These are phyloP conservation scores for Cytospora leucostoma DNA, from an alignment of 2,329 filamentous ascomycete species.

Conservation along the genomic window DNA sequence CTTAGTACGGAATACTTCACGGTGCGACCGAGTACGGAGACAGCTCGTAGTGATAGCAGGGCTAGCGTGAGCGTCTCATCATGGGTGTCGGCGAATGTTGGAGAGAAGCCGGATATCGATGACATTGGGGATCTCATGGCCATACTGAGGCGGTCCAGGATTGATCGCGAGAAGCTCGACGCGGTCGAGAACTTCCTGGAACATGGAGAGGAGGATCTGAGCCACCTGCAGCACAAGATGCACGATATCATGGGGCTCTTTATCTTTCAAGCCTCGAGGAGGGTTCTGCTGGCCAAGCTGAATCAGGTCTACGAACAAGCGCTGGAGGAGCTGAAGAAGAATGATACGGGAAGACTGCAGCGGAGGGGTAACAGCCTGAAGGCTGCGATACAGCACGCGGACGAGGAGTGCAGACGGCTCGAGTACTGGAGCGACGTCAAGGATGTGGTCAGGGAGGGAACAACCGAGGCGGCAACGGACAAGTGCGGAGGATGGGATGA, in stretches of 20 bases:
- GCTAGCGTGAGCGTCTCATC: slow-evolving; percentile 40
- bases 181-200: slow-evolving; percentile 80
- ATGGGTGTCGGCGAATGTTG: slow-evolving; percentile 37
- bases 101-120: slow-evolving; percentile 56
- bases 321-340: slow-evolving; percentile 50
- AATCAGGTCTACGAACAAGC: slow-evolving; percentile 62
- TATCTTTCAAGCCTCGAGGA: slow-evolving; percentile 85
- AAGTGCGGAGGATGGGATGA: slow-evolving; percentile 46
- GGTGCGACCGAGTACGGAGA: slow-evolving; percentile 59
- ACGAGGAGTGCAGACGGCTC: slow-evolving; percentile 76
- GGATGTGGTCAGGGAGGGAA: slow-evolving; percentile 60
- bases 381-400: slow-evolving; percentile 72
- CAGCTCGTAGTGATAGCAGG: slow-evolving; percentile 43
- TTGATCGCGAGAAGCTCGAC: slow-evolving; percentile 91
- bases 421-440: slow-evolving; percentile 89
- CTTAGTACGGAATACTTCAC: slow-evolving; percentile 80
- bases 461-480: slow-evolving; percentile 48
- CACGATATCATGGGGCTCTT: slow-evolving; percentile 84
- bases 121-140: slow-evolving; percentile 70
- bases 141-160: slow-evolving; percentile 65
- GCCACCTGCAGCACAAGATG: slow-evolving; percentile 74
- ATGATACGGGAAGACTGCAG: slow-evolving; percentile 38
- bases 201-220: slow-evolving; percentile 73
- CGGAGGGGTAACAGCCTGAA: slow-evolving; percentile 67
- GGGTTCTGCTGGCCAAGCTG: slow-evolving; percentile 72